phyloP scores from a whole-genome alignment of 192 early-diverging fungal species.

The Fimicolochytrium jonesii region DNA sequence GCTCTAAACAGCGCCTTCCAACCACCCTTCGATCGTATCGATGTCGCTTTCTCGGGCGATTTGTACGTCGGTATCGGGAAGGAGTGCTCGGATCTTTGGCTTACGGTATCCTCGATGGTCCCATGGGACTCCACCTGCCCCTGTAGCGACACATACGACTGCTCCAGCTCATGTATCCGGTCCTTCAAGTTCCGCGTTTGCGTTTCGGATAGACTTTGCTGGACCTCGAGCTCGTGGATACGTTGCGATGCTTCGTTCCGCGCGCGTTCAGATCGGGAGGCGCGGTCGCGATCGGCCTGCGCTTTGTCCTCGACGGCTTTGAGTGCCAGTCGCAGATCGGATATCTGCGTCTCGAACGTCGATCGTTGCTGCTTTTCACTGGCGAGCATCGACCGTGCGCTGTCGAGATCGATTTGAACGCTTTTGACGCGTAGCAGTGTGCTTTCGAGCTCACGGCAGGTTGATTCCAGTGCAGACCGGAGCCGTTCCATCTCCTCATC shows the following conservation, averaged over 20 bases:
- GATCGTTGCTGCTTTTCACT: not conserved
- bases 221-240: conserved; percentile 12
- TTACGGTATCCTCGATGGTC: no score
- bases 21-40: not conserved
- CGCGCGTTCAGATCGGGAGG: not conserved
- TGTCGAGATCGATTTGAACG: not conserved
- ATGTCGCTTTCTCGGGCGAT: conserved; percentile 9
- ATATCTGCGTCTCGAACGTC: not conserved
- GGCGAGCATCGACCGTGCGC: not conserved
- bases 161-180: conserved; percentile 32
- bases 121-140: no score
- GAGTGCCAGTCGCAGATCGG: not conserved
- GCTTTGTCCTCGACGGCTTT: not conserved
- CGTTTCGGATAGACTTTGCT: conserved; percentile 4
- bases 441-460: not conserved
- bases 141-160: conserved; percentile 14
- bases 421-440: not conserved
- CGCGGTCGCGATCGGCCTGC: not conserved
- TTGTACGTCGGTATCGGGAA: no score
- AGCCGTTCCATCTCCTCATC: not conserved
- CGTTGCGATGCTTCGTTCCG: not conserved
- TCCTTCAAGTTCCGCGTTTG: conserved; percentile 27
- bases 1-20: conserved; percentile 20
- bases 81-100: no score
- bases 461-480: not conserved